Evolutionary conservation across 2,329 filamentous ascomycete genomes (phyloP).

Genomic region (Botrytis fragariae): DNA sequence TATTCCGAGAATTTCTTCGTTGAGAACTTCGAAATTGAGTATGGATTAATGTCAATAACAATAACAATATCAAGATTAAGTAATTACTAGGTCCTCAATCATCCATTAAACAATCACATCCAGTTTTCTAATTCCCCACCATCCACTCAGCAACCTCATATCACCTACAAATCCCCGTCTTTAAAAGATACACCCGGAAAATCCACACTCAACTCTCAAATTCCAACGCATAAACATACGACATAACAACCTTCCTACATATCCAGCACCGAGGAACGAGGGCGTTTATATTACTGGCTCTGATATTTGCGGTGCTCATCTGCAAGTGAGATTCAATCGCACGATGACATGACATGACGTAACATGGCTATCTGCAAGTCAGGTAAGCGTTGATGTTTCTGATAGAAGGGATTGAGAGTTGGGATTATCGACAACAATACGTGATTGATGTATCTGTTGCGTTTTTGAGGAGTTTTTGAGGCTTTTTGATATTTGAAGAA

Average conservation of each 20-base stretch:
- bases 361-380: background rate
- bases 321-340: slow-evolving; percentile 2
- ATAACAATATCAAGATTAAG: background rate
- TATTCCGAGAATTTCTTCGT: background rate
- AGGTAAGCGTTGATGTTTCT: background rate
- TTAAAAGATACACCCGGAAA: background rate
- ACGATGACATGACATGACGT: background rate
- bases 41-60: background rate
- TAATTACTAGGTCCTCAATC: background rate
- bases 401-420: background rate
- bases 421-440: background rate
- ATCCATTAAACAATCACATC: background rate
- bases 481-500: background rate
- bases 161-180: background rate
- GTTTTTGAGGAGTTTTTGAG: too few species aligned
- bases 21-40: background rate
- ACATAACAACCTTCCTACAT: too few species aligned
- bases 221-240: background rate
- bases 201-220: background rate
- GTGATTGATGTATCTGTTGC: background rate
- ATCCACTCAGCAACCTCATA: background rate
- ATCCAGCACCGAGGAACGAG: background rate
- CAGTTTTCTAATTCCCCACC: background rate
- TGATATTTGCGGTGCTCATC: background rate
- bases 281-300: background rate